These are phyloP conservation scores for Paramecium primaurelia DNA, from an alignment of 73 alveolate species.

Conservation along the genomic window DNA sequence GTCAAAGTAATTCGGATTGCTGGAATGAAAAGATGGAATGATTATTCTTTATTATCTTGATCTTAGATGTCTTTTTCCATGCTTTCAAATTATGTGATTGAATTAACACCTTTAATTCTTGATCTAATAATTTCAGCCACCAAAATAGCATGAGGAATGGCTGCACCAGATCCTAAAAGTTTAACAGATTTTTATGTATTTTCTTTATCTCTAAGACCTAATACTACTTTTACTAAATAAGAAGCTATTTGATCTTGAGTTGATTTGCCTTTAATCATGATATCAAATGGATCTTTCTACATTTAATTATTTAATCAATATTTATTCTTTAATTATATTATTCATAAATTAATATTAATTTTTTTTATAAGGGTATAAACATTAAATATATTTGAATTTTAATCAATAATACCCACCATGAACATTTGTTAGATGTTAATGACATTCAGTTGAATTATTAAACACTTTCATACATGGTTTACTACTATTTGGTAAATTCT, in stretches of 20 bases:
- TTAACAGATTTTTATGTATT: background rate
- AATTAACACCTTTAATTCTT: background rate
- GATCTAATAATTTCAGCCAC: constrained; percentile 17
- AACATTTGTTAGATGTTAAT: background rate
- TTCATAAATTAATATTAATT: too few relatives aligned
- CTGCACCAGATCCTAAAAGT: background rate
- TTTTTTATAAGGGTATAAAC: background rate
- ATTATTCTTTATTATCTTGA: background rate
- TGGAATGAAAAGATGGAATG: background rate
- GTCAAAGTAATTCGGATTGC: background rate
- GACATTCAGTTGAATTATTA: background rate
- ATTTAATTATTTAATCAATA: background rate
- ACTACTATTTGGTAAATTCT: background rate
- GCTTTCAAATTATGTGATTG: background rate
- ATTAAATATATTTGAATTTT: too few relatives aligned
- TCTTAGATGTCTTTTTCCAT: background rate
- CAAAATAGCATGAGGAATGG: background rate
- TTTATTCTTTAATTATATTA: background rate
- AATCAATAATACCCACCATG: constrained; percentile 36
- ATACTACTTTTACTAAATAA: background rate
- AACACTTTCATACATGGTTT: constrained; percentile 30
- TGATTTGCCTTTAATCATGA: background rate
- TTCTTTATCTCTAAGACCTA: constrained; percentile 1
- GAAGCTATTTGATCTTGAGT: background rate
- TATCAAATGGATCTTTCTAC: background rate